Base-by-base conservation (phyloP, 108 stramenopile species). In the Aurantiochytrium sp. region DNA sequence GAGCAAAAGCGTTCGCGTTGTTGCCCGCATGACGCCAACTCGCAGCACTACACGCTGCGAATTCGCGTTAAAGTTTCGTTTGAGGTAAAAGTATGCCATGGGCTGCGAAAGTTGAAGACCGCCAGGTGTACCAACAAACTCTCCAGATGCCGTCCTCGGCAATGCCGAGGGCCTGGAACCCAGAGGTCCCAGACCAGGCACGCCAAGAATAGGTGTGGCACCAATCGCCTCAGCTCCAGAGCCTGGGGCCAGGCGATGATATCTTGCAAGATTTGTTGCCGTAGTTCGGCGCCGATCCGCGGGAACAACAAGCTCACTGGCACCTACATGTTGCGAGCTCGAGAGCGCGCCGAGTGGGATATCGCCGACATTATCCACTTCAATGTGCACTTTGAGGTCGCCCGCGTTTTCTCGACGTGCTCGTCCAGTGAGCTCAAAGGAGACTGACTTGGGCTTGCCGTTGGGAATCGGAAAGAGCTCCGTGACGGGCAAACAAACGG, bases 1-100 rank as follows among this genome's bases (percentile, higher is more conserved):
- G 49, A 83, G 51, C 12, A 18, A 18, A 12, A 83, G 23, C 0
- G 76, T 83, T 12, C 76, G 76, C 45, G 49, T n/a, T 12, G 76
- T 45, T 6, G 76, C 76, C 1, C 49, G 44, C 76, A 83, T 83
- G 23, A 83, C 23, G 28, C 76, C 76, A 6, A 83, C 76, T 12
- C 76, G 76, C n/a, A 83, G 76, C 19, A 83, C 51, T 55, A 83
- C 76, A 12, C 76, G 76, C 76, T 83, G 76, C 76, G 51, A 53
- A 28, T 83, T 83, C 3, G 43, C 49, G 51, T 83, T 83, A 45
- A 83, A 83, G 51, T 83, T 83, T 14, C 76, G 76, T 23, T 83
- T 83, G 1, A 83, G 76, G 1, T 83, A 83, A 23, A 83, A 83
- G 51, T 47, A 53, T 1, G 76, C 76, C 76, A 83, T 83, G 43